These are phyloP conservation scores for Kodamaea derodonti DNA, from an alignment of 1,139 yeast genomes.

Conservation along the genomic window DNA sequence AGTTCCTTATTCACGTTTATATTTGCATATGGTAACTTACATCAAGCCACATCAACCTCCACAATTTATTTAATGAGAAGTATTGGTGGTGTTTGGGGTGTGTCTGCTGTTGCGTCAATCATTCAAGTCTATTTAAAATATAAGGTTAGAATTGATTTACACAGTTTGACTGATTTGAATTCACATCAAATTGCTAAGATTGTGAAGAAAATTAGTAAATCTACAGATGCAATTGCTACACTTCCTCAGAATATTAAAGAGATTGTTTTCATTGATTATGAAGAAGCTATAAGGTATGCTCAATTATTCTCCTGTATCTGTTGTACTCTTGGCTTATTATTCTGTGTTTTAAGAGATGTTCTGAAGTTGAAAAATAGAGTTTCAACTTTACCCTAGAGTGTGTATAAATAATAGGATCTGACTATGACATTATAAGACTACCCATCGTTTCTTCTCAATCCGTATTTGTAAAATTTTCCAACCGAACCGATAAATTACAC, in stretches of 20 bases:
- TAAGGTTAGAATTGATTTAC: slow-evolving; percentile 14
- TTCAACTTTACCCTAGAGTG: background rate
- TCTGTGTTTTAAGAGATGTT: slow-evolving; percentile 11
- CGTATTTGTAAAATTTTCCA: background rate
- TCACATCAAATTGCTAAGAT: slow-evolving; percentile 12
- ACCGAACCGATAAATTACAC: background rate
- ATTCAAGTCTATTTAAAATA: slow-evolving; percentile 18
- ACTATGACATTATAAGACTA: too few relatives aligned
- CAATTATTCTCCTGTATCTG: slow-evolving; percentile 18
- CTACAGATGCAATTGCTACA: slow-evolving; percentile 16
- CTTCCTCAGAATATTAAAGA: slow-evolving; percentile 12
- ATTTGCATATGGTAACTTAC: slow-evolving; percentile 25
- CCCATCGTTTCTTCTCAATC: too few relatives aligned
- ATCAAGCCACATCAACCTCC: slow-evolving; percentile 37
- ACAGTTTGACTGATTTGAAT: slow-evolving; percentile 7
- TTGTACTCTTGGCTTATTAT: slow-evolving; percentile 18
- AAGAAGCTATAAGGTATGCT: slow-evolving; percentile 18
- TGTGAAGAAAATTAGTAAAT: slow-evolving; percentile 14
- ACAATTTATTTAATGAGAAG: slow-evolving; percentile 35
- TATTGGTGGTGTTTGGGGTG: slow-evolving; percentile 41
- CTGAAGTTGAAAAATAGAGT: slow-evolving; percentile 3
- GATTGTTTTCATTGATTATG: slow-evolving; percentile 17
- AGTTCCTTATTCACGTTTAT: slow-evolving; percentile 35
- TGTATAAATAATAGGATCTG: too few relatives aligned
- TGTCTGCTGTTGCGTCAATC: slow-evolving; percentile 30